Percentiles rank a stretch among this genome's conserved stretches.
These are phyloP conservation scores for Cajanus cajan DNA, from an alignment of 306 rosid species.

Conservation along the genomic window DNA sequence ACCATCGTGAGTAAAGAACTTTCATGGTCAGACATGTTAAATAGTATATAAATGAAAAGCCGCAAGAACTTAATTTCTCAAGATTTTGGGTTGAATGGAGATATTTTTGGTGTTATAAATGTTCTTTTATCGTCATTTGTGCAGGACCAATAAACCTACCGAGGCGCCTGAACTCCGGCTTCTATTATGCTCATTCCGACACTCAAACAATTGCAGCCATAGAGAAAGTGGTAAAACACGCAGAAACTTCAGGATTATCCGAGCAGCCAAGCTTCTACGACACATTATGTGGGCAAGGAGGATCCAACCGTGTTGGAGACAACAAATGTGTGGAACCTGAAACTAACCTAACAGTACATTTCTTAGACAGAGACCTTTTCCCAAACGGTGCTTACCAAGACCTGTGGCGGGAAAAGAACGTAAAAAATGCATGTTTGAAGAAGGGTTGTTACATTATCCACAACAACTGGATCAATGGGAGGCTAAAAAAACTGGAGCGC, in stretches of 20 bases:
- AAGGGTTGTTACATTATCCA: constrained; percentile 74
- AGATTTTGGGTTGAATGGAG: neutral
- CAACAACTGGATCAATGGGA: constrained; percentile 91
- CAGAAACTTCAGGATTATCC: constrained; percentile 77
- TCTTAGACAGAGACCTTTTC: constrained; percentile 81
- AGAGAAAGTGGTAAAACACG: constrained; percentile 86
- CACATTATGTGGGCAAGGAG: constrained; percentile 74
- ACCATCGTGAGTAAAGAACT: neutral
- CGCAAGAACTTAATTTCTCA: neutral
- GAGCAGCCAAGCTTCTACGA: constrained; percentile 99
- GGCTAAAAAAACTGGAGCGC: constrained; percentile 85
- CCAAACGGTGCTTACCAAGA: constrained; percentile 87
- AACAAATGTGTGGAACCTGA: constrained; percentile 70
- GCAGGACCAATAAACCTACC: constrained; percentile 87
- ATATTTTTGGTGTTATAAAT: neutral
- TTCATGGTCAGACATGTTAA: no score
- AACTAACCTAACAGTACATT: constrained; percentile 73
- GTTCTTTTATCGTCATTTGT: neutral
- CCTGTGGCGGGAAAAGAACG: constrained; percentile 61
- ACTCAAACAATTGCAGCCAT: constrained; percentile 71
- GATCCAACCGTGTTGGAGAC: constrained; percentile 62
- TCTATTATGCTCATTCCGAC: constrained; percentile 83
- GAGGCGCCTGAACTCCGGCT: constrained; percentile 96
- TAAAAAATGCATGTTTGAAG: constrained; percentile 55
- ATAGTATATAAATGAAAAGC: neutral